A percentile compares a stretch with the other conserved stretches of the same genome.
Conservation (phyloP, 2,329 filamentous ascomycete genomes). For the Pestalotiopsis fici region DNA sequence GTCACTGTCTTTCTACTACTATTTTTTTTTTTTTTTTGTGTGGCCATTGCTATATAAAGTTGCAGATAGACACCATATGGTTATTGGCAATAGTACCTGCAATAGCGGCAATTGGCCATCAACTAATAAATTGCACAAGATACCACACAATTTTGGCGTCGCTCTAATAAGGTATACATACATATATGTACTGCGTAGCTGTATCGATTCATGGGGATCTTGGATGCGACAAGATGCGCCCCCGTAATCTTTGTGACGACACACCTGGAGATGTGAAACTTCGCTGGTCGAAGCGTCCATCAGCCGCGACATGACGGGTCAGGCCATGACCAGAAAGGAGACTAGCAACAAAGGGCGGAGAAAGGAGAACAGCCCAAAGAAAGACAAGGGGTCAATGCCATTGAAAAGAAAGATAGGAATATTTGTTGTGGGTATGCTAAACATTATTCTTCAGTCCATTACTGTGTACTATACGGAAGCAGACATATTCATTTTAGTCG, state of each 20-base stretch:
- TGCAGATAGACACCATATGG: neutral
- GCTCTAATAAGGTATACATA: neutral
- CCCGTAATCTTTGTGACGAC: neutral
- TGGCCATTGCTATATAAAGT: neutral
- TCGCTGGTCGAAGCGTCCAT: conserved; percentile 8
- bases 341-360: conserved; percentile 1
- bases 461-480: too few relatives aligned
- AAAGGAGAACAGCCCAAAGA: neutral
- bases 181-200: neutral
- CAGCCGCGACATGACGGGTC: conserved; percentile 8
- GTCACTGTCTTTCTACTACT: too few relatives aligned
- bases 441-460: neutral
- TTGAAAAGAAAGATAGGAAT: neutral
- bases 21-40: too few relatives aligned
- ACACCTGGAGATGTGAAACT: conserved; percentile 5
- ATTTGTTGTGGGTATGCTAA: neutral
- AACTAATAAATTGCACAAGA: neutral
- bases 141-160: neutral
- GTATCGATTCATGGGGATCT: neutral
- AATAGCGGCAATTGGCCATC: neutral
- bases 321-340: neutral
- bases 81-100: neutral
- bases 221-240: neutral
- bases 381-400: neutral
- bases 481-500: too few relatives aligned